phyloP scores from a whole-genome alignment of 208 protist genomes.

The Zelonia costaricensis region DNA sequence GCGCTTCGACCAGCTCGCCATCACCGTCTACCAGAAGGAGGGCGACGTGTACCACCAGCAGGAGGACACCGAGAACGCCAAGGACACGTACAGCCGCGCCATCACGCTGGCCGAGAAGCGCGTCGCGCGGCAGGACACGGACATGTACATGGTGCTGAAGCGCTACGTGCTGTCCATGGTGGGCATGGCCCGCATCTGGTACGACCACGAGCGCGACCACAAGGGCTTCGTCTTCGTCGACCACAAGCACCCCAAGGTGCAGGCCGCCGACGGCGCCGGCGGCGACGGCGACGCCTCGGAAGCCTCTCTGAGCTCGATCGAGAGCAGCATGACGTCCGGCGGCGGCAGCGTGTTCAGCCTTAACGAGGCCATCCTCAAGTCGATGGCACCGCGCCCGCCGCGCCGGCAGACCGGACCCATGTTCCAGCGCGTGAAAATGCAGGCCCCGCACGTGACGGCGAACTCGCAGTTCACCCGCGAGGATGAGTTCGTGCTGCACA shows the following conservation, averaged over 20 bases:
- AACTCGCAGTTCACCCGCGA: constrained; percentile 32
- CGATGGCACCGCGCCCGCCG: constrained; percentile 63
- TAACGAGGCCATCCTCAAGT: constrained; percentile 75
- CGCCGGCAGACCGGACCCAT: constrained; percentile 59
- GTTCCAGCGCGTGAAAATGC: constrained; percentile 50
- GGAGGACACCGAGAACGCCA: constrained; percentile 56
- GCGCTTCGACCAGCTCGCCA: constrained; percentile 69
- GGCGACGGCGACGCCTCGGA: constrained; percentile 2
- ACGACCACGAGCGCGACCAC: constrained; percentile 72
- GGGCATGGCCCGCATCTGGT: constrained; percentile 79
- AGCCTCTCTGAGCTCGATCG: constrained; percentile 50
- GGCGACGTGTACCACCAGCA: constrained; percentile 65
- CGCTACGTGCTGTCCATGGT: constrained; percentile 85
- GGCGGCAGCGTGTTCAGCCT: constrained; percentile 71
- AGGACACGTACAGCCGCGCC: constrained; percentile 63
- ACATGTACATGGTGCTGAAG: constrained; percentile 86
- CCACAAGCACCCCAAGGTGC: constrained; percentile 29
- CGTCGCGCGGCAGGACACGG: constrained; percentile 74
- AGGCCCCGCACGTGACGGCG: constrained; percentile 32
- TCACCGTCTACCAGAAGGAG: constrained; percentile 82
- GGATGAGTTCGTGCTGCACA: constrained; percentile 83
- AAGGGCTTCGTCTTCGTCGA: constrained; percentile 67
- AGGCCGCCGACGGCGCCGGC: constrained; percentile 21
- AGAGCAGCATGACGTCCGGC: constrained; percentile 56
- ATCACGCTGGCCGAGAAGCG: constrained; percentile 80